Base-by-base conservation (phyloP, 768 basidiomycete genomes). In the Lanmaoa pseudosensibilis region DNA sequence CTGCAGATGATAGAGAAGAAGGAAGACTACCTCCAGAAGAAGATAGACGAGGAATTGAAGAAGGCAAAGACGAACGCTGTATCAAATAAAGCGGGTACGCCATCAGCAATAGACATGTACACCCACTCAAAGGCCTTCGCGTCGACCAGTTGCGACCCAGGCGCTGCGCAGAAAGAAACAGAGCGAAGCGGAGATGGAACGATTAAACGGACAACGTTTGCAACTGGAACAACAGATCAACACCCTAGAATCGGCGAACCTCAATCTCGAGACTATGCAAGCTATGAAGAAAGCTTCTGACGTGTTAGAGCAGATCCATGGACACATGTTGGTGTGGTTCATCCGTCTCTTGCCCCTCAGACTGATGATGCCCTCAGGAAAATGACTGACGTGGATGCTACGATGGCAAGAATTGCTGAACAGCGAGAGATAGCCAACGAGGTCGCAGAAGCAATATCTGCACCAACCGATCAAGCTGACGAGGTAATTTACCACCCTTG, bases 1-100 rank as follows among this genome's bases (percentile, higher is more conserved):
- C 82, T 98, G 59, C 85, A 92, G 75, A 90, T 96, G 87, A 86
- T 98, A 64, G 94, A 98, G 84, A 99, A 98, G 92, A 98, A 96
- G 80, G 97, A 98, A 78, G 96, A 98, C 73, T 81, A 92, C 73
- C 77, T 98, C 59, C 88, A 90, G 81, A 94, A 91, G 84, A 94
- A 95, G 85, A 91, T 97, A 62, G 94, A 96, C 51, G 94, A 97
- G 61, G 96, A 98, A 67, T 62, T 85, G 65, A 87, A 86, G 81
- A 96, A 92, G 77, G 97, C 97, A 16, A 88, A 83, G 72, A 84
- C 87, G 33, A 97, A 98, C 72, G 95, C 93, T 44, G 92, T 96
- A 47, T 84, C 88, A 50, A 98, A 98, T 73, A 96, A 96, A 79
- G 73, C 85, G 67, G 86, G 96, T 98, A 71, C 71, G 94, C 55